These are phyloP conservation scores for Beauveria sp. DNA, from an alignment of 2,329 filamentous ascomycete species.

Conservation along the genomic window DNA sequence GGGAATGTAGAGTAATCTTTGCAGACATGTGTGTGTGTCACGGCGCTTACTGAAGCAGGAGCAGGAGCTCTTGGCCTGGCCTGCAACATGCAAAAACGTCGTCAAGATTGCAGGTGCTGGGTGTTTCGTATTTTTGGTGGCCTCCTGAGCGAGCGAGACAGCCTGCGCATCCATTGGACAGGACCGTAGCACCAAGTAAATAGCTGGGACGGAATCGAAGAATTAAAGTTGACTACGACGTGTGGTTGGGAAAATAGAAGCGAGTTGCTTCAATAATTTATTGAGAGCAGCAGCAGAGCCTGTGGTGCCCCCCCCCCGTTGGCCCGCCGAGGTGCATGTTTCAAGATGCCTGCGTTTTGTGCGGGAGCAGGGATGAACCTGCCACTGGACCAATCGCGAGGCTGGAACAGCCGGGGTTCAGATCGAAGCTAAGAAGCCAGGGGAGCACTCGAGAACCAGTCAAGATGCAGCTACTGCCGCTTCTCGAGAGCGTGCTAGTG, in stretches of 20 bases:
- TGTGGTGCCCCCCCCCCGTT: too few species aligned
- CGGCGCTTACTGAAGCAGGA: constrained; percentile 5
- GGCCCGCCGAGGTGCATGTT: neutral
- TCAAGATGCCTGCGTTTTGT: neutral
- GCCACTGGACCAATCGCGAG: neutral
- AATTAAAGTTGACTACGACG: too few species aligned
- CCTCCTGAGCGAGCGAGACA: neutral
- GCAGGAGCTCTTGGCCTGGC: neutral
- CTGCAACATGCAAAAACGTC: too few species aligned
- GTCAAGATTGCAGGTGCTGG: too few species aligned
- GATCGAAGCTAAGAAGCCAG: constrained; percentile 2
- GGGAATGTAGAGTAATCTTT: neutral
- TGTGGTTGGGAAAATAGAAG: too few species aligned
- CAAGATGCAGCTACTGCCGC: constrained; percentile 7
- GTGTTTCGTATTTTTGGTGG: too few species aligned
- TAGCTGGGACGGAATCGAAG: neutral
- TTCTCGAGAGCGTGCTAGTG: neutral
- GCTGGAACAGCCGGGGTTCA: neutral
- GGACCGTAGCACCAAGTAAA: neutral
- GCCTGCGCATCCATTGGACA: neutral
- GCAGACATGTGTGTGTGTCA: neutral
- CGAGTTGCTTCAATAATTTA: too few species aligned
- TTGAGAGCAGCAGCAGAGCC: too few species aligned
- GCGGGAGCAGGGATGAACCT: neutral
- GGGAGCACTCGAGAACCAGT: constrained; percentile 6